Evolutionary conservation across 2,329 filamentous ascomycete species (phyloP).

Genomic region (Chaetomiaceae sp.): DNA sequence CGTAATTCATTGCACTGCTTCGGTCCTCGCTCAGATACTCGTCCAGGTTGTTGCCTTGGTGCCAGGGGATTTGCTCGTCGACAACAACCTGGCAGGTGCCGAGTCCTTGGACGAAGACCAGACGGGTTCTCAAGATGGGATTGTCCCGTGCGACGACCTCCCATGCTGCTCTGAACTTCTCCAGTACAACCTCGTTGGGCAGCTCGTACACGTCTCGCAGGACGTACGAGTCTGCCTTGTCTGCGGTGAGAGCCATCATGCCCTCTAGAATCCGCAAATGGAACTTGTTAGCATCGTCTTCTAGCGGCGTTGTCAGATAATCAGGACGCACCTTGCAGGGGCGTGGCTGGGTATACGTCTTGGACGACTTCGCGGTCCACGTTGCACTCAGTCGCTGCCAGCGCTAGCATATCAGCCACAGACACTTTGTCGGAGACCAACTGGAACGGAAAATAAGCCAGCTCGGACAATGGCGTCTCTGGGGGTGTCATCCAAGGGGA

Average conservation of each 20-base stretch:
- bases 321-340: neutral
- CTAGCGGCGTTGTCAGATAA: neutral
- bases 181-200: neutral
- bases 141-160: neutral
- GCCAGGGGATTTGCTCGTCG: neutral
- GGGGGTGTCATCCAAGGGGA: no score
- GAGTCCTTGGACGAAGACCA: neutral
- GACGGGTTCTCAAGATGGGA: neutral
- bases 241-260: conserved; percentile 1
- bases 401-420: neutral
- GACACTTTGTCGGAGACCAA: neutral
- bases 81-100: neutral
- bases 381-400: neutral
- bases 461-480: neutral
- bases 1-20: neutral
- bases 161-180: neutral
- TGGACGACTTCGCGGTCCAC: neutral
- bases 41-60: neutral
- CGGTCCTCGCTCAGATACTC: neutral
- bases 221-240: neutral
- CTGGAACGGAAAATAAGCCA: neutral
- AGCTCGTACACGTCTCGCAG: neutral
- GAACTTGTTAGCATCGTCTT: neutral
- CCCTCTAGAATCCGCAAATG: neutral
- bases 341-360: conserved; percentile 1